Evolutionary conservation across 2,329 filamentous ascomycete genomes (phyloP), one percentile per base, ranked within the genome.

Genomic region (Fusarium penzigii): DNA sequence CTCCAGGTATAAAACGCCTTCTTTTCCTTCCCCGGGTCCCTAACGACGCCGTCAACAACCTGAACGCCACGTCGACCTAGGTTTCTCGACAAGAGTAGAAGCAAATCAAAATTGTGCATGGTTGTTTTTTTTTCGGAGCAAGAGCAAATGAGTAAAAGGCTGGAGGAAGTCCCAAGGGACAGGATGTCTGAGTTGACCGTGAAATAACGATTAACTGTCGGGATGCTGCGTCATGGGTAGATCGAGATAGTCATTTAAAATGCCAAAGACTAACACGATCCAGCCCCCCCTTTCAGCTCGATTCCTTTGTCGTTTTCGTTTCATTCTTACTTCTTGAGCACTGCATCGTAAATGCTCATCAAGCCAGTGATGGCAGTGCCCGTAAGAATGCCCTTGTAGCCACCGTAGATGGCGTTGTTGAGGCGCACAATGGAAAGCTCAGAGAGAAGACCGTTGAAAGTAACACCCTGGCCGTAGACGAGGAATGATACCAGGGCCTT

Each of bases 401-500:
- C 88, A 41, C 87, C 88, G 57, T 87, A 89, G 42, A 93, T 74
- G 39, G 87, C 83, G 3, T 74, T 72, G 61, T 87, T 82, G 57
- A 94, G 84, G 49, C 82, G 79, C 48, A 74, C 74, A 44, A 90
- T 85, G 7, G 84, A 82, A 14, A 76, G 72, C 29, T 79, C 75
- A 52, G 82, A 78, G 52, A 90, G 76, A 48, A 85, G 76, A 32
- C 87, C 87, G 44, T 81, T 77, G 50, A 87, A 81, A 44, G 80
- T 83, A 46, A 82, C 79, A 34, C 82, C 83, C 68, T 87, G 84
- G 10, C 80, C 83, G 68, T 92, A 96, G 16, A 96, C 86, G 34
- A 93, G 80, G 70, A 89, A 96, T 8, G 89, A 86, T 53, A 92
- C 72, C 49, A 97, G 70, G 0, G 88, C 92, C 77, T 96, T 96